A percentile compares a stretch with the other conserved stretches of the same genome.
phyloP scores from a whole-genome alignment of 2,329 filamentous ascomycete species.

The Elsinoe arachidis region DNA sequence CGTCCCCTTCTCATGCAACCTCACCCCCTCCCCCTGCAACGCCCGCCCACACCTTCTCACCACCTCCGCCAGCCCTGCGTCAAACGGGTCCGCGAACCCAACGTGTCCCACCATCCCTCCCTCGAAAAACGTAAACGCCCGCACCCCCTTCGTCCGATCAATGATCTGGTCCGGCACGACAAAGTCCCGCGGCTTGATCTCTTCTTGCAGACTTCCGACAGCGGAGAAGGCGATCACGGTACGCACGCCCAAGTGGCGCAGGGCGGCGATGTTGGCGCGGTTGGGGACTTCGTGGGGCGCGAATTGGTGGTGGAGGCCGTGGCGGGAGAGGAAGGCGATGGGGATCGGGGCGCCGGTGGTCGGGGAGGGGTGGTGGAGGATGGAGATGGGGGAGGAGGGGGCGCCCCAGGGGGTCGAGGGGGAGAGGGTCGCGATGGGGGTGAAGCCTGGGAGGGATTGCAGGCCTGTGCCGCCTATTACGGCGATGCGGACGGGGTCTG shows the following conservation, averaged over 20 bases:
- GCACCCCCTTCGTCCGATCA: constrained; percentile 89
- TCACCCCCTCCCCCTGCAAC: constrained; percentile 75
- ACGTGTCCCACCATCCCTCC: constrained; percentile 87
- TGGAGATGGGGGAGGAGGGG: constrained; percentile 68
- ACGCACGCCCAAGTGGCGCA: constrained; percentile 80
- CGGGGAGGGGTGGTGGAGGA: constrained; percentile 76
- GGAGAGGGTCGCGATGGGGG: constrained; percentile 69
- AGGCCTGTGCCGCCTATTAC: constrained; percentile 72
- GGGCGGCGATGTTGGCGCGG: constrained; percentile 95
- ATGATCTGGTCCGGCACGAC: constrained; percentile 94
- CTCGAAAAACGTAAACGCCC: constrained; percentile 94
- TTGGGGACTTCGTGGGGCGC: constrained; percentile 92
- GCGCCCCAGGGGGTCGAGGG: constrained; percentile 80
- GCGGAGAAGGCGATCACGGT: constrained; percentile 91
- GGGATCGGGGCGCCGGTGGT: constrained; percentile 52
- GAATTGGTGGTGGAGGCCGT: constrained; percentile 79
- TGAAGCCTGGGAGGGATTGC: constrained; percentile 76
- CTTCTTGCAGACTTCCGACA: constrained; percentile 83
- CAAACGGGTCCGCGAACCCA: constrained; percentile 93
- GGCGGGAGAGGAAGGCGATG: constrained; percentile 87
- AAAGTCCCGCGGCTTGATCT: constrained; percentile 93
- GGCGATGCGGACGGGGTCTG: constrained; percentile 43
- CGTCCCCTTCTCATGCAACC: constrained; percentile 73
- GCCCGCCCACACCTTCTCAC: constrained; percentile 67
- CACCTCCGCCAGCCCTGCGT: constrained; percentile 64